Evolutionary conservation across 2,329 filamentous ascomycete species (phyloP).

Genomic region (Clonostachys rosea): DNA sequence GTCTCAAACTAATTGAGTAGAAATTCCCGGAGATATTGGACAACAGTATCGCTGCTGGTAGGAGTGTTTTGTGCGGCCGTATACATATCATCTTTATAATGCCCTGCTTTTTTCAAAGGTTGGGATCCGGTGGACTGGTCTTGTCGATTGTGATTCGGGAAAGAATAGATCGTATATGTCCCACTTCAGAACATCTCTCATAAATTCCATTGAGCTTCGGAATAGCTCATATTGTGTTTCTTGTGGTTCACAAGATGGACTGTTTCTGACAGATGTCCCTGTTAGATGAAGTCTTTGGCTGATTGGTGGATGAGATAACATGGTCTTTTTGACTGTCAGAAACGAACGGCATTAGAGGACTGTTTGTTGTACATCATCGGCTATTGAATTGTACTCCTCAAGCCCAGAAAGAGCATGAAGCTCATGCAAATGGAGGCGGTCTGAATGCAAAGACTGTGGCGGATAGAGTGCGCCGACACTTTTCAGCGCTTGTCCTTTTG

Average conservation of each 20-base stretch:
- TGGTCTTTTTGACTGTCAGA: slow-evolving; percentile 18
- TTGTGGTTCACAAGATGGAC: too few relatives aligned
- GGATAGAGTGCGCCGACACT: slow-evolving; percentile 22
- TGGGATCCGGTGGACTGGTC: slow-evolving; percentile 3
- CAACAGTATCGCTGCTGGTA: too few relatives aligned
- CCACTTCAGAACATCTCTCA: slow-evolving; percentile 18
- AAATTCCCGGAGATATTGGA: slow-evolving; percentile 22
- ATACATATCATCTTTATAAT: background rate
- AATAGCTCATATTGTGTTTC: slow-evolving; percentile 22
- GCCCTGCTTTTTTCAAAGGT: slow-evolving; percentile 8
- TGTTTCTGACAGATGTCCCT: background rate
- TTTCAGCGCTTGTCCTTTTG: background rate
- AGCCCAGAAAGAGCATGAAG: too few relatives aligned
- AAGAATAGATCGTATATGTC: slow-evolving; percentile 24
- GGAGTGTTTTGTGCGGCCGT: too few relatives aligned
- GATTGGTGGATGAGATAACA: slow-evolving; percentile 35
- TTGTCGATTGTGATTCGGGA: slow-evolving; percentile 4
- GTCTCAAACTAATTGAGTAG: slow-evolving; percentile 37
- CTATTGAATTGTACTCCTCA: too few relatives aligned
- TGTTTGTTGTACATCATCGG: slow-evolving; percentile 10
- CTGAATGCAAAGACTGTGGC: slow-evolving; percentile 5
- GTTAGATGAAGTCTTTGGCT: slow-evolving; percentile 31
- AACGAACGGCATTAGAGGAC: slow-evolving; percentile 31
- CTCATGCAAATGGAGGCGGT: too few relatives aligned
- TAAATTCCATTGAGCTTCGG: slow-evolving; percentile 20